Percentiles rank a stretch among this genome's conserved stretches.
Conservation (phyloP, 495 filamentous ascomycete species). For the Trichoderma asperelloides region DNA sequence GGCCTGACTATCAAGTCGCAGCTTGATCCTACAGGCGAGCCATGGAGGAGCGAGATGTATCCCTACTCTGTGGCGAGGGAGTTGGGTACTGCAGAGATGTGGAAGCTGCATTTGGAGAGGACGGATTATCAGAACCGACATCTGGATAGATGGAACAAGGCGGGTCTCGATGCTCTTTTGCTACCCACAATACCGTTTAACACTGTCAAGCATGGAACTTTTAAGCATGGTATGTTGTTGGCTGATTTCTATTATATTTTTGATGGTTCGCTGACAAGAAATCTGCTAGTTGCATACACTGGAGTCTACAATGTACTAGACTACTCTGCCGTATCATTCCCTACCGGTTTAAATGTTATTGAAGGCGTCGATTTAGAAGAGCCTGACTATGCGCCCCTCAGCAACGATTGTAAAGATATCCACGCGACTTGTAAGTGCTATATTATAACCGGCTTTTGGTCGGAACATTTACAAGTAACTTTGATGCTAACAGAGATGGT, state of each 20-base stretch:
- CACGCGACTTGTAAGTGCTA: conserved; percentile 52
- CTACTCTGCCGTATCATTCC: conserved; percentile 26
- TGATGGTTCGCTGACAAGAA: neutral
- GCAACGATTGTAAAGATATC: conserved; percentile 60
- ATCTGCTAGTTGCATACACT: conserved; percentile 57
- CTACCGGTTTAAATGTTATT: conserved; percentile 66
- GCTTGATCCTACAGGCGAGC: conserved; percentile 38
- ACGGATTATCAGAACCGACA: conserved; percentile 65
- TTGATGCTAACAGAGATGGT: neutral
- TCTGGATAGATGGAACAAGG: conserved; percentile 63
- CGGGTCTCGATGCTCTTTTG: conserved; percentile 61
- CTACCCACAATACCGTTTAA: conserved; percentile 65
- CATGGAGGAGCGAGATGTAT: conserved; percentile 17
- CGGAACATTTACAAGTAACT: neutral
- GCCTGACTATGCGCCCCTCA: conserved; percentile 45
- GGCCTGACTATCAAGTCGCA: conserved; percentile 27
- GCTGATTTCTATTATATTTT: neutral
- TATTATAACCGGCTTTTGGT: neutral
- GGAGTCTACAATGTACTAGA: conserved; percentile 53
- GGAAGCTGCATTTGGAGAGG: conserved; percentile 61
- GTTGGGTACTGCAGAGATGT: conserved; percentile 59
- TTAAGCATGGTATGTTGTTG: conserved; percentile 53
- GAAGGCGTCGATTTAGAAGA: conserved; percentile 44
- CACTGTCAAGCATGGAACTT: conserved; percentile 62
- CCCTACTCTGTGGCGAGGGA: neutral